phyloP scores from a whole-genome alignment of 192 early-diverging fungal species.

The Paraglomus brasilianum region DNA sequence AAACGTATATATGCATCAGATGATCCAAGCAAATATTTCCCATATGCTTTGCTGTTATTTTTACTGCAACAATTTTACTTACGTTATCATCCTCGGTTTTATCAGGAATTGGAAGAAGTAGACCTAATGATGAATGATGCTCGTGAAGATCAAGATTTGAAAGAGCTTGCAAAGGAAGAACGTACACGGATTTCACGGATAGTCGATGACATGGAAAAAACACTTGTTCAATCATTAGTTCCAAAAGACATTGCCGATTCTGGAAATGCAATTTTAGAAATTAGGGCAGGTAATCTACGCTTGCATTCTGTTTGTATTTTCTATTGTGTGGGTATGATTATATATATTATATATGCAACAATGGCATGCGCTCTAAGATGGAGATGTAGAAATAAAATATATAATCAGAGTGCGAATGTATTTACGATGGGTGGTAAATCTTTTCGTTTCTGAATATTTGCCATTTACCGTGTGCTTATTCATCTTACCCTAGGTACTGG shows the following conservation, averaged over 20 bases:
- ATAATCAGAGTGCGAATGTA: too few species aligned
- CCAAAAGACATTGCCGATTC: conserved; percentile 70
- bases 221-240: conserved; percentile 57
- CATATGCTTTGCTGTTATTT: too few species aligned
- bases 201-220: conserved; percentile 47
- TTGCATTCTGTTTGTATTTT: too few species aligned
- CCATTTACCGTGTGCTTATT: not conserved
- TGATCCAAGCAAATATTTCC: too few species aligned
- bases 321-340: too few species aligned
- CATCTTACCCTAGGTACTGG: conserved; percentile 47
- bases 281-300: conserved; percentile 55
- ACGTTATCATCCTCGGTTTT: not conserved
- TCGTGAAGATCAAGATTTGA: conserved; percentile 47
- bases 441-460: not conserved
- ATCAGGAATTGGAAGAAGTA: conserved; percentile 31
- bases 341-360: too few species aligned
- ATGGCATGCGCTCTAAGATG: too few species aligned
- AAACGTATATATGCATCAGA: too few species aligned
- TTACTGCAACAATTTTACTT: too few species aligned
- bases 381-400: too few species aligned
- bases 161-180: conserved; percentile 65
- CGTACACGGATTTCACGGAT: conserved; percentile 40
- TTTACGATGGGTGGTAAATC: too few species aligned
- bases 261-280: conserved; percentile 70
- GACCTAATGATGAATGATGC: conserved; percentile 40